Evolutionary conservation across 1,139 yeast species (phyloP), one percentile per base, ranked within the genome.

Genomic region (Hansenula anomala): DNA sequence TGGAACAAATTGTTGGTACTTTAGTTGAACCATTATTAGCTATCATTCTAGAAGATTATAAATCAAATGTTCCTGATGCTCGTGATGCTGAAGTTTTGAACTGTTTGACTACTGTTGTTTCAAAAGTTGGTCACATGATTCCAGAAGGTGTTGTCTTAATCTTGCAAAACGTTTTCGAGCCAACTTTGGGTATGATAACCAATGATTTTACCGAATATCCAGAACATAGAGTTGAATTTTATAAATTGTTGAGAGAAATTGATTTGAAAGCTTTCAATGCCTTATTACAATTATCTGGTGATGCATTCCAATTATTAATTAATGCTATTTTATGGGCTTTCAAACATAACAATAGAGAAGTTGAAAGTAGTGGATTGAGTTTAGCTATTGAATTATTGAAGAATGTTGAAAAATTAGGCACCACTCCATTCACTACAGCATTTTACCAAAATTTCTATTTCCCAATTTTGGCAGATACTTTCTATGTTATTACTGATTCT

Each of bases 311-410:
- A 60, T 76, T 90, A 42, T 83, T 92, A 43, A 80, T 94, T 48
- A 92, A 88, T 63, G 95, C 97, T 2, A 90, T 96, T 36, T 71
- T 94, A 56, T 92, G 98, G 98, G 97, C 97, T 0, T 87, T 94
- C 61, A 92, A 92, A 64, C 98, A 92, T 61, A 94, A 90, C 55
- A 88, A 90, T 63, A 78, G 97, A 62, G 97, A 89, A 44, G 97
- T 92, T 40, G 97, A 92, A 63, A 90, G 85, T 46, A 83, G 83
- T 40, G 97, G 97, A 29, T 75, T 92, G 53, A 76, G 81, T 31
- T 73, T 90, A 48, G 86, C 94, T 30, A 69, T 83, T 44, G 97
- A 90, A 56, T 71, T 92, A 49, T 73, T 90, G 46, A 78, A 78
- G 51, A 92, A 92, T 60, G 90, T 86, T 48, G 95, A 90, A 47